Base-by-base conservation (phyloP, 2,329 filamentous ascomycete genomes). In the Hypoxylon sp. region DNA sequence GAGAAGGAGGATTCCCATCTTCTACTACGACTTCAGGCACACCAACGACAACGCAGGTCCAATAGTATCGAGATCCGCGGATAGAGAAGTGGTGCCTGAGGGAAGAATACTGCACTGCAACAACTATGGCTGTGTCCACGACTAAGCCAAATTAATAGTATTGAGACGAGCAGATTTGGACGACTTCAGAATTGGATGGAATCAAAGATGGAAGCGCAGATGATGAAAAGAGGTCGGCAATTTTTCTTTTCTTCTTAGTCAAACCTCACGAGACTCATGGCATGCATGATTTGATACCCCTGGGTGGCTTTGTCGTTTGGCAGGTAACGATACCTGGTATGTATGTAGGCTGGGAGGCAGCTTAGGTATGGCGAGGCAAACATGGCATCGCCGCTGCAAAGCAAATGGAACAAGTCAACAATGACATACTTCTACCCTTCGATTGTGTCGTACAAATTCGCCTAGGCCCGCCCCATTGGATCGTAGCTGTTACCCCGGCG, bases 221-320 rank as follows among this genome's bases (percentile, higher is more conserved):
- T 1, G 19, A 17, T 6, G 32, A 17, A 2, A 56, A 17, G n/a
- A n/a, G n/a, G n/a, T 17, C 6, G 31, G 32, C 2, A 6, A 39
- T 58, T 39, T 37, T 15, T 57, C 65, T 37, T 58, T 31, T 51
- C 60, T 44, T 51, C 55, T 64, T 69, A 50, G 35, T 66, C 55
- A 67, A 32, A 58, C 35, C 32, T 68, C 29, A 62, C 62, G 52
- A 67, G 52, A 65, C 44, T 51, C 35, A 67, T 62, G 58, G 46
- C 32, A 47, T 67, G 59, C 54, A 67, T 53, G 68, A 70, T 70
- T 70, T 71, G 68, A 72, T 72, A 72, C 70, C 68, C 70, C 60
- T 61, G 58, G 65, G 64, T 24, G 60, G 60, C 50, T 64, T 60
- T 65, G 63, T 56, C 53, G 69, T 44, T 67, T 72, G 50, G 54